Conservation (phyloP, 768 basidiomycete genomes). For the Podaxis sp. region DNA sequence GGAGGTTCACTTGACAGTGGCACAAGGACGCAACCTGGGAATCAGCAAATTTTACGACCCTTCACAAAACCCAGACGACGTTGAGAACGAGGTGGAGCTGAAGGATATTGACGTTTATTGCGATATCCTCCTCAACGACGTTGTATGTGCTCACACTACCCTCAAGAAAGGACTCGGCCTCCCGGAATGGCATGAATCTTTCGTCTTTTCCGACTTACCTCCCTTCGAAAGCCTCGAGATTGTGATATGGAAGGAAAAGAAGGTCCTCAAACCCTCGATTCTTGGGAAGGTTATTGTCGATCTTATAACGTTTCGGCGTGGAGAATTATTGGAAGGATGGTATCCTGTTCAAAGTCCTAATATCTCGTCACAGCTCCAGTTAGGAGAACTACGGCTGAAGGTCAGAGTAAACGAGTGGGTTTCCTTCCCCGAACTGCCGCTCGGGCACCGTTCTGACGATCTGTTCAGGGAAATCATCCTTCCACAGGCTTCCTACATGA, state of each 20-base stretch:
- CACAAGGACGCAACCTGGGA: constrained; percentile 76
- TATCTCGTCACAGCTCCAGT: constrained; percentile 51
- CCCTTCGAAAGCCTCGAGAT: constrained; percentile 74
- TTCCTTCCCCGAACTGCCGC: neutral
- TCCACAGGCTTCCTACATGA: constrained; percentile 60
- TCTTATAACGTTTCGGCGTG: constrained; percentile 69
- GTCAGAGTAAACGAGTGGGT: constrained; percentile 75
- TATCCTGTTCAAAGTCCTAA: constrained; percentile 65
- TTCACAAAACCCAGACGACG: constrained; percentile 23
- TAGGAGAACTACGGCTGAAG: constrained; percentile 76
- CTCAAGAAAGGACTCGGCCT: constrained; percentile 64
- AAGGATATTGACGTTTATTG: constrained; percentile 73
- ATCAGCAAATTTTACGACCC: constrained; percentile 38
- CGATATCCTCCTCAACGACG: constrained; percentile 72
- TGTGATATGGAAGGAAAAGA: constrained; percentile 69
- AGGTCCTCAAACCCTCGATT: constrained; percentile 49
- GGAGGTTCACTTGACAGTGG: constrained; percentile 69
- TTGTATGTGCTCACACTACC: constrained; percentile 71
- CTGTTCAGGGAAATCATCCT: constrained; percentile 71
- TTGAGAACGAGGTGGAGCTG: constrained; percentile 44
- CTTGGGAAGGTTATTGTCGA: constrained; percentile 67
- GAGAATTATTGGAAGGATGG: constrained; percentile 81
- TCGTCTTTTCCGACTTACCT: constrained; percentile 73
- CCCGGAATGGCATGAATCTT: constrained; percentile 83
- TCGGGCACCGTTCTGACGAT: constrained; percentile 12